Evolutionary conservation across 768 basidiomycete species (phyloP).

Genomic region (Boletellus emodensis): DNA sequence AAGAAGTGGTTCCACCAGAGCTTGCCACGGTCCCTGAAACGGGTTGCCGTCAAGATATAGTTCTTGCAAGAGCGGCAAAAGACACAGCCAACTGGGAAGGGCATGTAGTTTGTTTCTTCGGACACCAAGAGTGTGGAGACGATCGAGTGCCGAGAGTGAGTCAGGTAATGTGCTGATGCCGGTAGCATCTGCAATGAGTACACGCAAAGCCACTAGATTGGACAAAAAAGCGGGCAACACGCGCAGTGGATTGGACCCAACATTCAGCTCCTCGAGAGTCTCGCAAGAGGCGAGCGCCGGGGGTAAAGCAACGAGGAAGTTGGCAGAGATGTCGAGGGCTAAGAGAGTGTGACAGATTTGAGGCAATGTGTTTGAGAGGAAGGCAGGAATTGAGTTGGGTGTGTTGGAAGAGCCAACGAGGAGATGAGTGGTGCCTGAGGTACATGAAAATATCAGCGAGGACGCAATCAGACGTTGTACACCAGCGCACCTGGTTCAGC

Average conservation of each 20-base stretch:
- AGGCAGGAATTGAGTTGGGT: slow-evolving; percentile 72
- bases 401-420: slow-evolving; percentile 78
- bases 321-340: slow-evolving; percentile 89
- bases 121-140: slow-evolving; percentile 84
- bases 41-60: slow-evolving; percentile 94
- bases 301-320: slow-evolving; percentile 80
- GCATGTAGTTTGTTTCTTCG: slow-evolving; percentile 84
- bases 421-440: slow-evolving; percentile 87
- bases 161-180: slow-evolving; percentile 75
- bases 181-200: slow-evolving; percentile 91
- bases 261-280: slow-evolving; percentile 87
- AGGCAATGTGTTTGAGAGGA: slow-evolving; percentile 67
- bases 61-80: slow-evolving; percentile 78
- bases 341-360: slow-evolving; percentile 75
- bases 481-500: slow-evolving; percentile 63
- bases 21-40: slow-evolving; percentile 91
- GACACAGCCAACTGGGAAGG: slow-evolving; percentile 93
- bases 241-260: slow-evolving; percentile 86
- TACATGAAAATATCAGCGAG: slow-evolving; percentile 1
- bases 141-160: slow-evolving; percentile 66
- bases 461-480: neutral
- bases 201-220: slow-evolving; percentile 69
- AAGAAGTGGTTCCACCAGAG: slow-evolving; percentile 81
- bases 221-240: slow-evolving; percentile 89
- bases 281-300: slow-evolving; percentile 76